A percentile compares a stretch with the other conserved stretches of the same genome.
Evolutionary conservation across 208 protist genomes (phyloP).

Genomic region (Wallacemonas sp.): DNA sequence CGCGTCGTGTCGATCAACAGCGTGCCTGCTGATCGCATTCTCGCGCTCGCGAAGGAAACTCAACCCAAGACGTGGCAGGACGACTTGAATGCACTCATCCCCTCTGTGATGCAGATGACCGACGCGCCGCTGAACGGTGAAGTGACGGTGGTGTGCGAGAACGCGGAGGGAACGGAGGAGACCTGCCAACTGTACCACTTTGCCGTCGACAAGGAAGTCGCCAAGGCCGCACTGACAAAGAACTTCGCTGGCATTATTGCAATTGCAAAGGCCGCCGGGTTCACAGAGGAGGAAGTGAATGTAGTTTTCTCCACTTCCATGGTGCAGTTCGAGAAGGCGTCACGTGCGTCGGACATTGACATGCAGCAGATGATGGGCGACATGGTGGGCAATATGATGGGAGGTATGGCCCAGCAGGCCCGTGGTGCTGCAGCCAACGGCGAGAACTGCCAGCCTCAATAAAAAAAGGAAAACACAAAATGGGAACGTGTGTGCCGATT

Average conservation of each 20-base stretch:
- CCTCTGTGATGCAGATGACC: conserved; percentile 27
- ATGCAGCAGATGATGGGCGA: conserved; percentile 32
- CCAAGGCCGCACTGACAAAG: conserved; percentile 21
- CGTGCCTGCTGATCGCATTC: conserved; percentile 17
- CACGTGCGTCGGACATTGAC: conserved; percentile 5
- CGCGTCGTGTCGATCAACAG: conserved; percentile 24
- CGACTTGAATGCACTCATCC: conserved; percentile 22
- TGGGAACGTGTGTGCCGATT: not conserved
- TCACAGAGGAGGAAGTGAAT: conserved; percentile 31
- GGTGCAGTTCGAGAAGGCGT: conserved; percentile 18
- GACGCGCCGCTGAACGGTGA: conserved; percentile 23
- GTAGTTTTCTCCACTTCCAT: conserved; percentile 25
- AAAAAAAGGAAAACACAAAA: too few relatives aligned
- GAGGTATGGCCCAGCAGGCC: not conserved
- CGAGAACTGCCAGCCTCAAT: conserved; percentile 33
- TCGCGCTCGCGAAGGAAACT: conserved; percentile 16
- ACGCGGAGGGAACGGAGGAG: conserved; percentile 18
- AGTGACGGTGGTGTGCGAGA: conserved; percentile 18
- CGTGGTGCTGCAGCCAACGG: conserved; percentile 3
- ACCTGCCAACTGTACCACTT: conserved; percentile 11
- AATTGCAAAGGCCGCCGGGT: conserved; percentile 33
- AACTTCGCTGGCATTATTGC: conserved; percentile 51
- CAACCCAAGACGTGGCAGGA: conserved; percentile 14
- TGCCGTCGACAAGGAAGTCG: not conserved
- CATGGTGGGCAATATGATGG: conserved; percentile 33